Base-by-base conservation (phyloP, 257 asterid species). In the Petunia secreta region DNA sequence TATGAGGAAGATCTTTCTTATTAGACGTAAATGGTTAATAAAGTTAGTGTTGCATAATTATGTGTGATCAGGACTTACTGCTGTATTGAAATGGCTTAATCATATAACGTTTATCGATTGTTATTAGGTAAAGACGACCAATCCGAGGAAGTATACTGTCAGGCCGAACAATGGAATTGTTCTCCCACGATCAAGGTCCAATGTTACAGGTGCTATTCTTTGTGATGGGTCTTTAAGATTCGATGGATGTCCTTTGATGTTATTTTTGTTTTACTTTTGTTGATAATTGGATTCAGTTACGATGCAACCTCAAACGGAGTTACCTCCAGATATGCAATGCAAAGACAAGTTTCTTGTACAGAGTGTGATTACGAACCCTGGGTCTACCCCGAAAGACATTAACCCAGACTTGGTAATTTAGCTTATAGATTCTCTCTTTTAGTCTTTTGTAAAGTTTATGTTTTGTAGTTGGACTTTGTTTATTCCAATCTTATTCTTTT, bases 221-320 rank as follows among this genome's bases (percentile, higher is more conserved):
- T 25, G 1, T 57, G 73, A 57, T 44, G 46, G 63, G 36, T 55
- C 52, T n/a, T 43, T 40, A 44, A 48, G 77, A 54, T 52, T 38
- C 66, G 48, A 6, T 75, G n/a, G 44, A 48, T 54, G 54, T 71
- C 1, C 2, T 74, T 54, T 53, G 62, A 38, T 34, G 46, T 38
- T 36, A 4, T 8, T 5, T 55, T 68, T 67, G 57, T 8, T 39
- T 67, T 59, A 15, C 76, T 62, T 74, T 46, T 57, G 44, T 62
- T 44, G 58, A 39, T 62, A 46, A 60, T 62, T 81, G 79, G 75
- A 60, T 82, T 77, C 84, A 92, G 97, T 92, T 68, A 91, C 91
- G 1, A 92, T 92, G 97, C 97, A 92, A 90, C 93, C 97, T 66
- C 97, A 92, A 83, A 90, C 83, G 80, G 97, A 91, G 87, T 88